phyloP scores from a whole-genome alignment of 345 rosid species.

The Alliaria petiolata region DNA sequence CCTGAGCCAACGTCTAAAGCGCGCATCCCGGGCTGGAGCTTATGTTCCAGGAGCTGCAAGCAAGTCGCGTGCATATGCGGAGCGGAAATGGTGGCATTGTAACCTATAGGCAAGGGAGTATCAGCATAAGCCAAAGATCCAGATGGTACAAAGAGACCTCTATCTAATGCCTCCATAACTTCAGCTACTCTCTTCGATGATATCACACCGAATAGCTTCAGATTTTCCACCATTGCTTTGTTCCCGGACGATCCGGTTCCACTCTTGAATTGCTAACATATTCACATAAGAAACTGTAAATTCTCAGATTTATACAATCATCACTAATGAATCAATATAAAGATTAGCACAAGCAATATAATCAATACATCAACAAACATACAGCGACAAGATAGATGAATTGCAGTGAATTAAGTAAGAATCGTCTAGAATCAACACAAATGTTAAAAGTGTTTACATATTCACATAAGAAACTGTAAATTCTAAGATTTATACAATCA shows the following conservation, averaged over 20 bases:
- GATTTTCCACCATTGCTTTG: slow-evolving; percentile 64
- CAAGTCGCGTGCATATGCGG: slow-evolving; percentile 99
- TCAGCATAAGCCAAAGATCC: slow-evolving; percentile 73
- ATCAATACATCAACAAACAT: too few relatives aligned
- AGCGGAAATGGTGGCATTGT: slow-evolving; percentile 96
- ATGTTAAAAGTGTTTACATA: too few relatives aligned
- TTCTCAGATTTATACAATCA: too few relatives aligned
- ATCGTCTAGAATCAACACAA: too few relatives aligned
- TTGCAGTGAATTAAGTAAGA: too few relatives aligned
- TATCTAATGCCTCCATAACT: slow-evolving; percentile 83
- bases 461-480: too few relatives aligned
- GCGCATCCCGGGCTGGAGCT: slow-evolving; percentile 87
- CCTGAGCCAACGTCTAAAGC: slow-evolving; percentile 99
- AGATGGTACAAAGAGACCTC: slow-evolving; percentile 76
- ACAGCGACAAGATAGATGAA: too few relatives aligned
- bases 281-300: background rate
- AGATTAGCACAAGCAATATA: background rate
- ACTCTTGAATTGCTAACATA: slow-evolving; percentile 47
- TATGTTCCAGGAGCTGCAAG: slow-evolving; percentile 72
- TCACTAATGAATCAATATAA: background rate
- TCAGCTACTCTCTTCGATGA: slow-evolving; percentile 62
- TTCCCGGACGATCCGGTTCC: slow-evolving; percentile 50
- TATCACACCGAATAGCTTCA: slow-evolving; percentile 62
- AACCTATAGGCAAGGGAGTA: slow-evolving; percentile 84
- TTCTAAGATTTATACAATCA: too few relatives aligned